A percentile compares a stretch with the other conserved stretches of the same genome.
Evolutionary conservation across 2,329 filamentous ascomycete genomes (phyloP).

Genomic region (Trichoderma sp.): DNA sequence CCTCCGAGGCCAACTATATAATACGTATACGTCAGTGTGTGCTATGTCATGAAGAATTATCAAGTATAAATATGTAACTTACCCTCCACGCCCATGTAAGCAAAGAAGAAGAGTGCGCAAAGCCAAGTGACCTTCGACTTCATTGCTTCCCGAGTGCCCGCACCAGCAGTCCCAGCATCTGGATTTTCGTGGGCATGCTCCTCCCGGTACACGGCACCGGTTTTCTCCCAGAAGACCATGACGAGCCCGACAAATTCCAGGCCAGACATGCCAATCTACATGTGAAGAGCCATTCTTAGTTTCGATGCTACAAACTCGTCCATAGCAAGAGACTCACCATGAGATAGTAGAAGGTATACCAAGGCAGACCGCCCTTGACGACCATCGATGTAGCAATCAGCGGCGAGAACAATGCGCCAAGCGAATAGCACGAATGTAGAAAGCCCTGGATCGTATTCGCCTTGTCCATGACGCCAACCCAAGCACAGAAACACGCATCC

Average conservation of each 20-base stretch:
- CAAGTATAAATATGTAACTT: background rate
- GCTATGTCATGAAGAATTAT: background rate
- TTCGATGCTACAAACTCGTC: background rate
- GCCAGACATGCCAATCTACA: slow-evolving; percentile 43
- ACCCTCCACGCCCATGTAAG: slow-evolving; percentile 70
- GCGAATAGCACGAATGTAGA: slow-evolving; percentile 62
- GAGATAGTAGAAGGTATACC: slow-evolving; percentile 69
- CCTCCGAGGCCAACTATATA: slow-evolving; percentile 61
- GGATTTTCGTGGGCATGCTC: slow-evolving; percentile 30
- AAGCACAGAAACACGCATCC: slow-evolving; percentile 50
- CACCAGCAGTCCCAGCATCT: slow-evolving; percentile 25
- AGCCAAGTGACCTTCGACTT: slow-evolving; percentile 60
- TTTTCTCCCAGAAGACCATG: slow-evolving; percentile 58
- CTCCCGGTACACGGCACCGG: slow-evolving; percentile 50
- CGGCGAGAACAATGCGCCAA: slow-evolving; percentile 62
- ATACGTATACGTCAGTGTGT: background rate
- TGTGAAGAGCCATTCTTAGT: background rate
- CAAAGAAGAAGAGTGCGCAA: slow-evolving; percentile 64
- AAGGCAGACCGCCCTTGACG: slow-evolving; percentile 53
- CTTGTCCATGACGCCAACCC: slow-evolving; percentile 62
- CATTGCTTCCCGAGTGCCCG: slow-evolving; percentile 39
- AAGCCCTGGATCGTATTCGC: slow-evolving; percentile 66
- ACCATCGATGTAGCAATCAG: slow-evolving; percentile 66
- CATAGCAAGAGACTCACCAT: slow-evolving; percentile 50
- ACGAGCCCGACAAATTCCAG: slow-evolving; percentile 54